phyloP scores from a whole-genome alignment of 1,284 basidiomycete species.

The Phellopilus nigrolimitatus region DNA sequence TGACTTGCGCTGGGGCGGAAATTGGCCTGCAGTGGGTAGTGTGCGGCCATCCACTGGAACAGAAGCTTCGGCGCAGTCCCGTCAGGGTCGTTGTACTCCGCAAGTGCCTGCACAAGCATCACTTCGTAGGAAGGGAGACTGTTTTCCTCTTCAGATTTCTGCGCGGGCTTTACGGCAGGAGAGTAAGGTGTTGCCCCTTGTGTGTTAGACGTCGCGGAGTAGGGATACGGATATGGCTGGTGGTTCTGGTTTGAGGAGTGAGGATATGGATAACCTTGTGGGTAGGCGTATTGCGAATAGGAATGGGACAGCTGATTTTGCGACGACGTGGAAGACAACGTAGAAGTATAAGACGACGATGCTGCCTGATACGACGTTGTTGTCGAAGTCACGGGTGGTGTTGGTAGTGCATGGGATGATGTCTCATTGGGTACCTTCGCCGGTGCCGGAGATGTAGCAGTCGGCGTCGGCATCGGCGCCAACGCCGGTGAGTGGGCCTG shows the following conservation, averaged over 20 bases:
- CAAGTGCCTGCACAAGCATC: constrained; percentile 77
- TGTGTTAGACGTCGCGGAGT: not conserved
- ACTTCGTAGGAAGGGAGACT: constrained; percentile 81
- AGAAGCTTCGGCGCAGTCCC: constrained; percentile 75
- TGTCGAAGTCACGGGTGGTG: constrained; percentile 1
- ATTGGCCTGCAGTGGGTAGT: constrained; percentile 80
- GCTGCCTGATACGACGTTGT: constrained; percentile 10
- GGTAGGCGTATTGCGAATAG: not conserved
- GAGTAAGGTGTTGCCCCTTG: not conserved
- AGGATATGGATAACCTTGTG: constrained; percentile 4
- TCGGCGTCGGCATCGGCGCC: not conserved
- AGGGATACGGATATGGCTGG: constrained; percentile 9
- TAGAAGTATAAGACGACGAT: not conserved
- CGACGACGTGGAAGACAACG: too few relatives aligned
- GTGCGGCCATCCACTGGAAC: constrained; percentile 72
- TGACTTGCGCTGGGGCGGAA: constrained; percentile 81
- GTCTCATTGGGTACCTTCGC: not conserved
- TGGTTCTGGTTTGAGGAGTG: not conserved
- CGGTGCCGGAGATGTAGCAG: not conserved
- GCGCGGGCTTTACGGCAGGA: not conserved
- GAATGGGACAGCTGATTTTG: too few relatives aligned
- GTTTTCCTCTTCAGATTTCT: constrained; percentile 32
- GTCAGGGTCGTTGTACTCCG: constrained; percentile 52
- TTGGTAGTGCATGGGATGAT: not conserved
- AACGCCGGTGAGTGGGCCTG: not conserved